Evolutionary conservation across 805 yeast species (phyloP), one percentile per base, ranked within the genome.

Genomic region (Nakazawaea ishiwadae): DNA sequence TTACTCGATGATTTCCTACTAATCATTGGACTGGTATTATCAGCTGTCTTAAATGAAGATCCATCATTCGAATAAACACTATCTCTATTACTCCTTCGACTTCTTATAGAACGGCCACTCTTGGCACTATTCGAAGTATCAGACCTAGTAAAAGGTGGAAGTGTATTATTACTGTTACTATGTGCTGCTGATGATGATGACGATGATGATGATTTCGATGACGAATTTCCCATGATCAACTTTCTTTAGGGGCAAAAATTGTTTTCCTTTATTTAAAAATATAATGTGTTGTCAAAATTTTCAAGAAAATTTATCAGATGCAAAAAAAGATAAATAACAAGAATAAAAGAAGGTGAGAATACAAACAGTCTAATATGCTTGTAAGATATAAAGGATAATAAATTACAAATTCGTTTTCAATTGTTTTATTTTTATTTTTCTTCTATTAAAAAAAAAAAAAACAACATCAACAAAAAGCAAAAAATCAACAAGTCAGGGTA

Each of bases 41-140:
- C 17, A 7, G 14, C 33, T 14, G 39, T 30, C 33, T 35, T 40
- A 18, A 29, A 29, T 19, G 34, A 33, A 10, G 37, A n/a, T 6
- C 39, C 44, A 16, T 40, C 44, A 18, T 35, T 35, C 8, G 40
- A 40, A 32, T 40, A 31, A 15, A 31, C 33, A 18, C 35, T 34
- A 23, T 40, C 44, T 30, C 39, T 34, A 29, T 40, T 40, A 24
- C 44, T 40, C 12, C 32, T 52, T 31, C 67, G 56, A 37, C 66
- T 62, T 39, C 69, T 55, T 16, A 64, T 55, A 16, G 69, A 64
- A 33, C 70, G 54, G 17, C 63, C 54, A 26, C 64, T 57, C 48
- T 58, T 62, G 28, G 64, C 62, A 19, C 69, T 62, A 39, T 55
- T 58, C 26, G 61, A 59, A 3, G 74, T 68, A 49, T 69, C 71